Evolutionary conservation across 78 protist species (phyloP), one percentile per base, ranked within the genome.

Genomic region (Speleostelium caveatum): DNA sequence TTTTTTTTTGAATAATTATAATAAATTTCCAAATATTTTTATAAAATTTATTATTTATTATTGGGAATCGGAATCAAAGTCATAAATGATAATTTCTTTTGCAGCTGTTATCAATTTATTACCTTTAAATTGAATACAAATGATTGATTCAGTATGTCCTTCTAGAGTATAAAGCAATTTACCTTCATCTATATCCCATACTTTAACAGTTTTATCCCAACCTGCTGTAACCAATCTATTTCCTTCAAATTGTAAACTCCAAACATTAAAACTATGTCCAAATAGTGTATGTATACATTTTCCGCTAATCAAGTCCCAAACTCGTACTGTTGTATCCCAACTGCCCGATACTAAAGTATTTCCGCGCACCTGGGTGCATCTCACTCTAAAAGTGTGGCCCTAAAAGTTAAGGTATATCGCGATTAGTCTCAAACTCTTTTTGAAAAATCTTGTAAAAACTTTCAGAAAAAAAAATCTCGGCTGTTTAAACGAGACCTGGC

Each of bases 251-350:
- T 86, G 92, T 10, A 86, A 30, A 32, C 71, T 35, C 86, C 87
- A 74, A 39, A 74, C 92, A 71, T 74, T 68, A 30, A 80, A 80
- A 58, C 77, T 86, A 26, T 86, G 92, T 30, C 92, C 92, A 65
- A 41, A 49, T 24, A 86, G 55, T 10, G 92, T 86, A n/a, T 86
- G 92, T 19, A 86, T 55, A 30, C 92, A 75, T 55, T 73, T 86
- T 22, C 86, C 86, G 30, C 80, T 86, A 3, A 75, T 6, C 12
- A 90, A 61, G 36, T 90, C 94, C 94, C 94, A 90, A 8, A 90
- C 72, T 39, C 58, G 38, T 2, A 77, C 79, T 0, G 94, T 73
- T 0, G 73, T 77, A 36, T 90, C 94, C 88, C 86, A 77, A 22
- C 86, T 75, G 3, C 93, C 93, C 22, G 76, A 62, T 16, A 72